Base-by-base conservation (phyloP, 164 flowering plant species). In the Sedum album region DNA sequence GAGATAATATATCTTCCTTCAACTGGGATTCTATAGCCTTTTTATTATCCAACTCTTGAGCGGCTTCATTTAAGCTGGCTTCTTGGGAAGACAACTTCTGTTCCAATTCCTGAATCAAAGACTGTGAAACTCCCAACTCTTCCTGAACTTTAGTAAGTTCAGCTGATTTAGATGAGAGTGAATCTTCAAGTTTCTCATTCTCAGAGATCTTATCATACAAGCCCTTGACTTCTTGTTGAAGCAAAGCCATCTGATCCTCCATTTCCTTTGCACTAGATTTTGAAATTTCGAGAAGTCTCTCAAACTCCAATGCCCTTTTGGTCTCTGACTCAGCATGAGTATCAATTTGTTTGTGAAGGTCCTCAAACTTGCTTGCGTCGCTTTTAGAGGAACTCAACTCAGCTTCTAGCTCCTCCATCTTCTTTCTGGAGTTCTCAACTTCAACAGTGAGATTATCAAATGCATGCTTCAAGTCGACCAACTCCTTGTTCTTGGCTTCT, bases 321-420 rank as follows among this genome's bases (percentile, higher is more conserved):
- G 79, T 70, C 79, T 89, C 94, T 18, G 81, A 69, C 35, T 83
- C 94, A 23, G 91, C 92, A 71, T 72, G 81, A 28, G 78, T 80
- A 36, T 85, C 86, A 70, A 84, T 85, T 72, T 85, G 72, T 68
- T 76, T 80, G 67, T 85, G 88, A 76, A 86, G 77, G 69, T 84
- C 90, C 74, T 88, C 93, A 64, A 79, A 93, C 69, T 80, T 88
- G 31, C n/a, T 71, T 53, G 85, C 86, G 36, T 91, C 91, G 13
- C 65, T 76, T 11, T 78, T 75, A 26, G 93, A 87, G 65, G 72
- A 38, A 60, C 81, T 76, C 48, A 89, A 78, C 69, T 82, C 81
- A 48, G 79, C 75, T 76, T 91, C 93, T 65, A 91, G 76, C 73
- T 84, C 88, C 57, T 77, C 75, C 79, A 82, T 68, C 75, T 71